Evolutionary conservation across 495 filamentous ascomycete genomes (phyloP).

Genomic region (Emericellopsis terricola): DNA sequence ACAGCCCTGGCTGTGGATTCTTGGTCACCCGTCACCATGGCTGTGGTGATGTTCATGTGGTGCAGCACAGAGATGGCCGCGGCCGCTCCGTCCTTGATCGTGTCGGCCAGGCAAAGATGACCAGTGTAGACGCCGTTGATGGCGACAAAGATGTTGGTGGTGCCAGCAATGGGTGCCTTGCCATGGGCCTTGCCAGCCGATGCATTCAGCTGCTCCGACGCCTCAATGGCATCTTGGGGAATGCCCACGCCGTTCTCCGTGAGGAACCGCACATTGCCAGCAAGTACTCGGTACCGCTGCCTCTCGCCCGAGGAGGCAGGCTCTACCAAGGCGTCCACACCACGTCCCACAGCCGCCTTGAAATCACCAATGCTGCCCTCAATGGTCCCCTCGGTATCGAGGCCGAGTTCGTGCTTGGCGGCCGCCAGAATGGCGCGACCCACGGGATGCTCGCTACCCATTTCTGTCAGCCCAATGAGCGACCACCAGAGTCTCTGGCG

Average conservation of each 20-base stretch:
- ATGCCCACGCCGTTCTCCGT: conserved; percentile 46
- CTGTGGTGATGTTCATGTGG: conserved; percentile 65
- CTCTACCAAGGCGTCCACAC: conserved; percentile 67
- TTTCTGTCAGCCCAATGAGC: conserved; percentile 80
- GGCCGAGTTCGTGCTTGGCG: conserved; percentile 53
- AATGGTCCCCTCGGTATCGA: conserved; percentile 49
- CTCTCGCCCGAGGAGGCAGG: conserved; percentile 47
- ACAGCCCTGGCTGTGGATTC: conserved; percentile 64
- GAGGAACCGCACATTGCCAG: conserved; percentile 71
- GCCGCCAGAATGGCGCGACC: conserved; percentile 63
- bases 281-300: conserved; percentile 53
- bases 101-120: conserved; percentile 68
- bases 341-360: conserved; percentile 65
- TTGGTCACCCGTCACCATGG: conserved; percentile 91
- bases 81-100: conserved; percentile 72
- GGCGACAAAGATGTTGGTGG: conserved; percentile 79
- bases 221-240: conserved; percentile 38
- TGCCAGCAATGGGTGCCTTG: conserved; percentile 33
- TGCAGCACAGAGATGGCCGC: conserved; percentile 70
- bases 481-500: conserved; percentile 78
- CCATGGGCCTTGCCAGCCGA: conserved; percentile 12
- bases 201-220: conserved; percentile 35
- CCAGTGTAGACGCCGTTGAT: conserved; percentile 70
- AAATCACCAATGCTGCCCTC: conserved; percentile 78
- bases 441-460: conserved; percentile 88